Evolutionary conservation across 2,329 filamentous ascomycete species (phyloP).

Genomic region (Teratosphaeria nubilosa): DNA sequence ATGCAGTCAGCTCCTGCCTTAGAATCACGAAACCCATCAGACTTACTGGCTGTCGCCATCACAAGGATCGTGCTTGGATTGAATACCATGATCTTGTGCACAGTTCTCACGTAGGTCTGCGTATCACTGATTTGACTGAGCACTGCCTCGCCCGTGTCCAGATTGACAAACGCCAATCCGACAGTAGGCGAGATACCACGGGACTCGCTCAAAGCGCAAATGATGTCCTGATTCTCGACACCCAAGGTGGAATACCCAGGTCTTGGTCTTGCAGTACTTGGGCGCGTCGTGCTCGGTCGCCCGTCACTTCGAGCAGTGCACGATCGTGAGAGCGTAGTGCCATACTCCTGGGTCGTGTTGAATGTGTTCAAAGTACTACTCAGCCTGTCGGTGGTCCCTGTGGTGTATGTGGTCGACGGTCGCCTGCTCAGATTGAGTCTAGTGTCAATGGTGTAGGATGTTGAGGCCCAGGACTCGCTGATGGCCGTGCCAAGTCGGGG

Average conservation of each 20-base stretch:
- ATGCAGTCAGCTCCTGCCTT: not conserved
- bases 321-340: slow-evolving; percentile 16
- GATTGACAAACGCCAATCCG: slow-evolving; percentile 70
- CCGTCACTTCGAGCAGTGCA: slow-evolving; percentile 13
- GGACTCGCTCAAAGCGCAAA: slow-evolving; percentile 84
- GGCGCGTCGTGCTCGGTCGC: slow-evolving; percentile 21
- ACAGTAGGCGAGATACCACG: slow-evolving; percentile 78
- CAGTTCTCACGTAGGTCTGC: slow-evolving; percentile 78
- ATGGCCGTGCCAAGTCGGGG: not conserved
- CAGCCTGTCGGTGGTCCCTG: not conserved
- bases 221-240: slow-evolving; percentile 54
- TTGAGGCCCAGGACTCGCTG: not conserved
- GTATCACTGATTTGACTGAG: slow-evolving; percentile 89
- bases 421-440: not conserved
- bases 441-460: not conserved
- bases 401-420: not conserved
- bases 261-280: slow-evolving; percentile 39
- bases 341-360: slow-evolving; percentile 10
- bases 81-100: slow-evolving; percentile 77
- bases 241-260: slow-evolving; percentile 50
- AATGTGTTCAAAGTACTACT: slow-evolving; percentile 4
- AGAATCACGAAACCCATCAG: not conserved
- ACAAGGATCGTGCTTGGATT: slow-evolving; percentile 72
- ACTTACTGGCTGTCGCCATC: slow-evolving; percentile 48
- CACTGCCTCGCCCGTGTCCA: slow-evolving; percentile 72